Percentiles rank a stretch among this genome's conserved stretches.
These are phyloP conservation scores for Phytophthora colocasiae DNA, from an alignment of 352 stramenopile genomes.

Conservation along the genomic window DNA sequence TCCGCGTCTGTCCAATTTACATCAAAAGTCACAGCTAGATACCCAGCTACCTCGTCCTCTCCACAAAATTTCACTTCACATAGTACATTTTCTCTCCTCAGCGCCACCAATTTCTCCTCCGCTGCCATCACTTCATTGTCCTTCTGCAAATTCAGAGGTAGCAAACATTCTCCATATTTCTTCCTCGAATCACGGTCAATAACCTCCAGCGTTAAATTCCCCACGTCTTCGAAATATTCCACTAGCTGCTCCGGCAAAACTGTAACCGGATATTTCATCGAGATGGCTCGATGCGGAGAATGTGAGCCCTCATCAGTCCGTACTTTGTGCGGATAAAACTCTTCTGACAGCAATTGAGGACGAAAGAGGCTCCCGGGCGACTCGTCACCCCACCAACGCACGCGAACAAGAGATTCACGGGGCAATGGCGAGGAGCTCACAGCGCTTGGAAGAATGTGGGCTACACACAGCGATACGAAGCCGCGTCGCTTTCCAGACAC, in stretches of 20 bases:
- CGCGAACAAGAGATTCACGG: conserved; percentile 48
- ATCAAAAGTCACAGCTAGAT: conserved; percentile 41
- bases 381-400: conserved; percentile 69
- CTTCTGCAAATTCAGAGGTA: conserved; percentile 29
- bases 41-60: conserved; percentile 29
- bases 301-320: conserved; percentile 5
- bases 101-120: conserved; percentile 37
- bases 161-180: conserved; percentile 43
- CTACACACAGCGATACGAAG: conserved; percentile 45
- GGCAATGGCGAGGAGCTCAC: conserved; percentile 40
- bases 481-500: conserved; percentile 36
- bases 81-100: conserved; percentile 42
- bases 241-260: conserved; percentile 44
- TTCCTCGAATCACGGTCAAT: conserved; percentile 56
- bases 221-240: conserved; percentile 69
- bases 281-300: conserved; percentile 30
- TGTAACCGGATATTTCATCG: conserved; percentile 55
- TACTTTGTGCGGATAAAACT: not conserved
- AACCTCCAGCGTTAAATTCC: conserved; percentile 65
- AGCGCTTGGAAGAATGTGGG: conserved; percentile 48
- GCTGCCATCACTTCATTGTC: conserved; percentile 10
- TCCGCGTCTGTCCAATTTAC: conserved; percentile 23
- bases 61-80: conserved; percentile 43
- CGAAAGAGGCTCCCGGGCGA: conserved; percentile 56
- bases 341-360: conserved; percentile 27